These are phyloP conservation scores for Xanthoceras sorbifolium DNA, from an alignment of 345 rosid species.

Conservation along the genomic window DNA sequence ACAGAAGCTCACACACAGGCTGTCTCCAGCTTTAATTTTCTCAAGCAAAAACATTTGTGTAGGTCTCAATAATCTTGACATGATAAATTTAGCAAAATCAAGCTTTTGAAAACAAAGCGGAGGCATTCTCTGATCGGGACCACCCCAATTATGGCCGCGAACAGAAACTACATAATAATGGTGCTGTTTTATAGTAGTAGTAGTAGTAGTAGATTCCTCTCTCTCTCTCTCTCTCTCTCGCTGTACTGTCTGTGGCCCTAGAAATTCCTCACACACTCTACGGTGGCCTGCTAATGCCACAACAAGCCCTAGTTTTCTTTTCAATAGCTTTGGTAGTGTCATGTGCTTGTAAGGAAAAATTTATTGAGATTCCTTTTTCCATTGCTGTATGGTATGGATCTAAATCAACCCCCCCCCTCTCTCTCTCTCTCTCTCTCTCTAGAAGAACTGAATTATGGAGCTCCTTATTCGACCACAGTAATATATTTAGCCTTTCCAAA, in stretches of 20 bases:
- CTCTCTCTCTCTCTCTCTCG: slow-evolving; percentile 9
- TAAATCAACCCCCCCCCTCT: neutral
- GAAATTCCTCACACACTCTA: neutral
- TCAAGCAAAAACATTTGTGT: neutral
- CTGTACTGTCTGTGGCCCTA: slow-evolving; percentile 4
- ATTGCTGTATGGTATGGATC: neutral
- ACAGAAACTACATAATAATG: slow-evolving; percentile 13
- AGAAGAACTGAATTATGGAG: slow-evolving; percentile 1
- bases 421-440: slow-evolving; percentile 5
- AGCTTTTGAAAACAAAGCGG: slow-evolving; percentile 1
- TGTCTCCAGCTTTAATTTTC: slow-evolving; percentile 9
- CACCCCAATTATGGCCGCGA: slow-evolving; percentile 19
- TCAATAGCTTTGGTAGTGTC: neutral
- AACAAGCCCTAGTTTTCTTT: slow-evolving; percentile 24
- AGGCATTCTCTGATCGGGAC: slow-evolving; percentile 15
- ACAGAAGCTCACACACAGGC: neutral
- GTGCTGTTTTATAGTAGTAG: neutral
- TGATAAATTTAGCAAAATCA: neutral
- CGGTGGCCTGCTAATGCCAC: slow-evolving; percentile 7
- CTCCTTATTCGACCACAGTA: neutral
- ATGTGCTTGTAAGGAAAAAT: neutral
- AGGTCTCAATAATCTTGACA: neutral
- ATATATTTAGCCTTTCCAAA: neutral
- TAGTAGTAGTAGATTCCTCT: neutral
- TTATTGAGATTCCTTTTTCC: slow-evolving; percentile 1